These are phyloP conservation scores for Exophiala bonariae DNA, from an alignment of 2,329 filamentous ascomycete genomes.

Conservation along the genomic window DNA sequence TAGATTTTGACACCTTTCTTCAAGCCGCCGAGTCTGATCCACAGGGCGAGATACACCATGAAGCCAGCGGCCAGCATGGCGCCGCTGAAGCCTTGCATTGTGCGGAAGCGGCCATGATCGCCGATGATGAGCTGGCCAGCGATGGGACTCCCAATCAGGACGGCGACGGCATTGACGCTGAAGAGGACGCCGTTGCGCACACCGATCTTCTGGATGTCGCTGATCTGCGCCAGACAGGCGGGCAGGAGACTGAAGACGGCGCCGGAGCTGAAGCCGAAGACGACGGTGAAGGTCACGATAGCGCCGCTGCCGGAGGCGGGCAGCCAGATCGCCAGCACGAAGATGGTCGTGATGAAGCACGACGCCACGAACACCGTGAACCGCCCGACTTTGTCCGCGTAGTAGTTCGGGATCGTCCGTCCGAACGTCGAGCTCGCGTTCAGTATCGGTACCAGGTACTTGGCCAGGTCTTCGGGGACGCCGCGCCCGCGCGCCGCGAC, in stretches of 20 bases:
- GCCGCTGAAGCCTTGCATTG: constrained; percentile 66
- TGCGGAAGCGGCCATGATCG: constrained; percentile 54
- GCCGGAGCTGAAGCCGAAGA: constrained; percentile 72
- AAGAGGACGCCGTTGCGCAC: constrained; percentile 66
- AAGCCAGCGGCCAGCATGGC: constrained; percentile 48
- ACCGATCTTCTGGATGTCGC: constrained; percentile 68
- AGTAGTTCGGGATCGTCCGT: constrained; percentile 34
- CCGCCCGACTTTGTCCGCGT: constrained; percentile 32
- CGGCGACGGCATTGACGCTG: constrained; percentile 63
- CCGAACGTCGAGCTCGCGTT: constrained; percentile 46
- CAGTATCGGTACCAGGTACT: constrained; percentile 56
- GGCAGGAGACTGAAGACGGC: constrained; percentile 64
- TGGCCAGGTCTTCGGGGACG: constrained; percentile 49
- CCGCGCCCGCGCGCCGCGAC: constrained; percentile 39
- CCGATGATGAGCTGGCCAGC: constrained; percentile 60
- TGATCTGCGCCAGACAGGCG: constrained; percentile 68
- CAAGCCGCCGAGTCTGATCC: constrained; percentile 35
- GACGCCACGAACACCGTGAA: constrained; percentile 36
- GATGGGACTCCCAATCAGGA: constrained; percentile 67
- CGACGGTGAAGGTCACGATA: constrained; percentile 62
- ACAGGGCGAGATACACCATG: constrained; percentile 37
- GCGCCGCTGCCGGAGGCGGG: constrained; percentile 53
- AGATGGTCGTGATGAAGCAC: constrained; percentile 39
- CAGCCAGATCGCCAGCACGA: constrained; percentile 59
- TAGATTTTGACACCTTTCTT: constrained; percentile 7